Percentiles rank a stretch among this genome's conserved stretches.
These are phyloP conservation scores for Chamaecyparis obtusa DNA, from an alignment of 75 land plant genomes.

Conservation along the genomic window DNA sequence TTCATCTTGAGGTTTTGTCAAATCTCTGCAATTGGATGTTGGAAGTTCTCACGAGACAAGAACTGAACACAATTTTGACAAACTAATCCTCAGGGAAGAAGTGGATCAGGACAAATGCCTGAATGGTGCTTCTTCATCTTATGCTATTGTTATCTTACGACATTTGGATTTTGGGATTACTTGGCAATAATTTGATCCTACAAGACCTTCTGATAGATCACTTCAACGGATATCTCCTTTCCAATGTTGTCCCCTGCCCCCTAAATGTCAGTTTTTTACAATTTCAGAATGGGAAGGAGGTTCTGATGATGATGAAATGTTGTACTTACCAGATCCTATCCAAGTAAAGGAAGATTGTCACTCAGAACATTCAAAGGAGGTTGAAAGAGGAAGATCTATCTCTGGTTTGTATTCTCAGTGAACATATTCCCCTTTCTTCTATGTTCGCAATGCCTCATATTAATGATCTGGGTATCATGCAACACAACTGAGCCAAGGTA, in stretches of 20 bases:
- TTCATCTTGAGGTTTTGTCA: background rate
- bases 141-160: background rate
- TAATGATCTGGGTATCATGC: background rate
- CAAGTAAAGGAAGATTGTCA: too few species aligned
- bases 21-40: background rate
- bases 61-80: background rate
- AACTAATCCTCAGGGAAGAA: background rate
- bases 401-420: background rate
- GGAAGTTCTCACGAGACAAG: background rate
- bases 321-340: background rate
- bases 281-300: background rate
- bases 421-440: background rate
- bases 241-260: background rate
- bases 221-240: background rate
- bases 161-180: too few species aligned
- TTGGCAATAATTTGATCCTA: background rate
- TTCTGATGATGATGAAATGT: background rate
- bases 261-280: background rate
- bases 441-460: background rate
- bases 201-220: background rate
- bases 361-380: background rate
- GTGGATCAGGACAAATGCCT: background rate
- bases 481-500: background rate
- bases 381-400: conserved; percentile 1
- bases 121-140: background rate